Evolutionary conservation across 345 rosid species (phyloP).

Genomic region (Luvunga scandens): DNA sequence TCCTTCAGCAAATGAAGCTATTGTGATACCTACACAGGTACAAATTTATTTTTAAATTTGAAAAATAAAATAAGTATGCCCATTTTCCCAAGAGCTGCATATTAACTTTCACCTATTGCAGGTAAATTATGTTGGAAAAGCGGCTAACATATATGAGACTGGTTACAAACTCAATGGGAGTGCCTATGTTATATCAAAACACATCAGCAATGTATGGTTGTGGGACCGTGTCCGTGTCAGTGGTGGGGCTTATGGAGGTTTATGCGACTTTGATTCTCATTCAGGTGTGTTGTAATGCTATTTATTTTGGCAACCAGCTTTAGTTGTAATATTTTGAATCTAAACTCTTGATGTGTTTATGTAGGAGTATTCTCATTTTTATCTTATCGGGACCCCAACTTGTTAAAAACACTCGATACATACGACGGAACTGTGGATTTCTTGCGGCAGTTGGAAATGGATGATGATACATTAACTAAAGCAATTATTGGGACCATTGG

Average conservation of each 20-base stretch:
- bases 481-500: slow-evolving; percentile 97
- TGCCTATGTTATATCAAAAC: slow-evolving; percentile 86
- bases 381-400: slow-evolving; percentile 93
- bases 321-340: not conserved
- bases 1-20: slow-evolving; percentile 75
- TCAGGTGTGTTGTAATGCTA: slow-evolving; percentile 50
- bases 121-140: slow-evolving; percentile 98
- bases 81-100: not conserved
- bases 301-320: slow-evolving; percentile 2
- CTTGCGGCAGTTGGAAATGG: slow-evolving; percentile 75
- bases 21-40: slow-evolving; percentile 94
- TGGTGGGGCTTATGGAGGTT: slow-evolving; percentile 99
- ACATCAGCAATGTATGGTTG: slow-evolving; percentile 90
- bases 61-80: not conserved
- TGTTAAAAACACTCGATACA: slow-evolving; percentile 81
- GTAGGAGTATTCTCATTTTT: slow-evolving; percentile 80
- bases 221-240: slow-evolving; percentile 98
- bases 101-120: slow-evolving; percentile 25
- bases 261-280: slow-evolving; percentile 89
- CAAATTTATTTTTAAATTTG: not conserved
- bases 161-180: slow-evolving; percentile 88
- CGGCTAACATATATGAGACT: slow-evolving; percentile 68
- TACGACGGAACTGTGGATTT: slow-evolving; percentile 86
- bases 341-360: slow-evolving; percentile 18
- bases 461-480: slow-evolving; percentile 80